phyloP scores from a whole-genome alignment of 1,284 basidiomycete species.

The Anthracocystis walkeri region DNA sequence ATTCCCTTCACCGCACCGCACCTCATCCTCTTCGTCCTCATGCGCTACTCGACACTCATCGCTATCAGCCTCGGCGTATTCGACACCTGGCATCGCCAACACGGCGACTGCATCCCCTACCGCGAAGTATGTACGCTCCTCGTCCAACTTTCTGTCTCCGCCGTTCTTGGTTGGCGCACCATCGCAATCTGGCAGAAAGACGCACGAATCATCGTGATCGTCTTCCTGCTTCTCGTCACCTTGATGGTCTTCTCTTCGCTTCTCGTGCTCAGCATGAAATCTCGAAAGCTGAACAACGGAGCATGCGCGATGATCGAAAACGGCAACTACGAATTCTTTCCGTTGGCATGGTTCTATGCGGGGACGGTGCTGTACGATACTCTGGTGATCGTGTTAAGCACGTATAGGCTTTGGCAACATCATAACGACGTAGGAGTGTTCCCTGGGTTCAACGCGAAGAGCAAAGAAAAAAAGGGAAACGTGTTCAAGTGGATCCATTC shows the following conservation, averaged over 20 bases:
- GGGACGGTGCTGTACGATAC: constrained; percentile 52
- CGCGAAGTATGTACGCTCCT: constrained; percentile 42
- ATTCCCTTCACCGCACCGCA: constrained; percentile 38
- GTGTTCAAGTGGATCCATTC: constrained; percentile 14
- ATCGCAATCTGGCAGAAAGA: constrained; percentile 60
- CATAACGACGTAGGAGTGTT: constrained; percentile 27
- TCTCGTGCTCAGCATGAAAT: constrained; percentile 43
- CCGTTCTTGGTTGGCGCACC: constrained; percentile 58
- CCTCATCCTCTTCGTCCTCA: constrained; percentile 49
- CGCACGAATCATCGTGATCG: constrained; percentile 44
- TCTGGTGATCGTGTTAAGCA: constrained; percentile 43
- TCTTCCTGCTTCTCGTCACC: constrained; percentile 32
- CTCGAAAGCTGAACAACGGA: constrained; percentile 30
- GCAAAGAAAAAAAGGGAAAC: not conserved
- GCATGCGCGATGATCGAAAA: constrained; percentile 40
- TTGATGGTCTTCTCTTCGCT: constrained; percentile 49
- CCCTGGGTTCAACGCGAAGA: constrained; percentile 5
- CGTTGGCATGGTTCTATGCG: constrained; percentile 56
- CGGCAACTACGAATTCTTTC: constrained; percentile 30
- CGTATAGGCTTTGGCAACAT: constrained; percentile 45
- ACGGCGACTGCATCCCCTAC: constrained; percentile 35
- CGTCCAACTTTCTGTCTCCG: constrained; percentile 52
- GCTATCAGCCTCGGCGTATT: constrained; percentile 46
- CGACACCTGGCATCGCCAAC: constrained; percentile 31
- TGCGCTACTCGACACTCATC: constrained; percentile 50